A percentile compares a stretch with the other conserved stretches of the same genome.
These are phyloP conservation scores for Neocatenulostroma microsporum DNA, from an alignment of 2,329 filamentous ascomycete genomes.

Conservation along the genomic window DNA sequence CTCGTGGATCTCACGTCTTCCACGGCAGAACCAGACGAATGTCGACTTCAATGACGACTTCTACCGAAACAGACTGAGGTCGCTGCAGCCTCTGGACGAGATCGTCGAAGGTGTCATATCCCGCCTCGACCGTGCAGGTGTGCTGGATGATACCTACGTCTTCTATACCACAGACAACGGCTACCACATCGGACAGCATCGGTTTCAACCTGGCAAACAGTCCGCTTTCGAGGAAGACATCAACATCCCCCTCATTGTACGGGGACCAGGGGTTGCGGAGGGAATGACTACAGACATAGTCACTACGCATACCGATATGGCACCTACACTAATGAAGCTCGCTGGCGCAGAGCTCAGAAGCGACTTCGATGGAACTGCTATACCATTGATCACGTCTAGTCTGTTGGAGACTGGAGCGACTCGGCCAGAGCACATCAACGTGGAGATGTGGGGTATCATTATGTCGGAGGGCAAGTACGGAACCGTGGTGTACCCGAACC, in stretches of 20 bases:
- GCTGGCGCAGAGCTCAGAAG: constrained; percentile 22
- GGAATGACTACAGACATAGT: constrained; percentile 26
- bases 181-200: constrained; percentile 30
- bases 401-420: constrained; percentile 4
- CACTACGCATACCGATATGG: constrained; percentile 35
- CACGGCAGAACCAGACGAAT: constrained; percentile 38
- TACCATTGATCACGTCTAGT: constrained; percentile 24
- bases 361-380: constrained; percentile 30
- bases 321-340: constrained; percentile 31
- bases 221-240: constrained; percentile 35
- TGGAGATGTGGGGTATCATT: constrained; percentile 36
- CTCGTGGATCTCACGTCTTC: constrained; percentile 40
- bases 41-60: constrained; percentile 48
- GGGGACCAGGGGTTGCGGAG: constrained; percentile 30
- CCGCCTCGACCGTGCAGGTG: constrained; percentile 34
- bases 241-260: constrained; percentile 34
- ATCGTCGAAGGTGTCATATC: constrained; percentile 42
- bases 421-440: constrained; percentile 30
- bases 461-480: constrained; percentile 27
- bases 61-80: constrained; percentile 43
- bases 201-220: constrained; percentile 34
- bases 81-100: constrained; percentile 50
- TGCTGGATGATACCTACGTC: constrained; percentile 43
- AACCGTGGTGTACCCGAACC: constrained; percentile 20
- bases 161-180: constrained; percentile 37